Evolutionary conservation across 2,329 filamentous ascomycete species (phyloP).

Genomic region (Fusarium kyushuense): DNA sequence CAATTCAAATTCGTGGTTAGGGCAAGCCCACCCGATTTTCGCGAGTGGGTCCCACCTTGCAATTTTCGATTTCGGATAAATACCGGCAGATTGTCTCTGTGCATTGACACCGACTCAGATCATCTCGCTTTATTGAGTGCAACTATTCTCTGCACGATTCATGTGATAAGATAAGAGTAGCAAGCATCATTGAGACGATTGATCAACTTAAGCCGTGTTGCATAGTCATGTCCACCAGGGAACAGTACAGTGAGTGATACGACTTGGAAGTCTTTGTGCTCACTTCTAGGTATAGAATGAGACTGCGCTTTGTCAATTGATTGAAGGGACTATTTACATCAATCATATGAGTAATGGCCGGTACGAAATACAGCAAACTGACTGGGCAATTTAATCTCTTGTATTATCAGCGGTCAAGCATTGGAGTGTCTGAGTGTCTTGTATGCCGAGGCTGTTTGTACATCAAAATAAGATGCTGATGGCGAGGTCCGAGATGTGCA

Average conservation of each 20-base stretch:
- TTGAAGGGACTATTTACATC: background rate
- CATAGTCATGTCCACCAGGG: background rate
- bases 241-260: background rate
- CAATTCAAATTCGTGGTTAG: constrained; percentile 51
- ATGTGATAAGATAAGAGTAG: background rate
- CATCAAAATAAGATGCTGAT: constrained; percentile 35
- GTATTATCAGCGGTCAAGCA: no score
- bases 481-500: constrained; percentile 1
- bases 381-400: background rate
- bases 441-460: background rate
- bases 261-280: background rate
- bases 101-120: no score
- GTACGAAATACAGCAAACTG: background rate
- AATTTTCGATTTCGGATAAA: constrained; percentile 58
- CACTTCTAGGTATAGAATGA: background rate
- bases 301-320: background rate
- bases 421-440: background rate
- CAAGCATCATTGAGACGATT: background rate
- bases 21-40: constrained; percentile 55
- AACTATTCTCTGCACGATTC: constrained; percentile 21
- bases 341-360: background rate
- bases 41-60: constrained; percentile 46
- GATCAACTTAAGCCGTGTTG: background rate
- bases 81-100: no score
- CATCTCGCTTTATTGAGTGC: background rate